phyloP scores from a whole-genome alignment of 495 filamentous ascomycete genomes.

The Rhypophila decipiens region DNA sequence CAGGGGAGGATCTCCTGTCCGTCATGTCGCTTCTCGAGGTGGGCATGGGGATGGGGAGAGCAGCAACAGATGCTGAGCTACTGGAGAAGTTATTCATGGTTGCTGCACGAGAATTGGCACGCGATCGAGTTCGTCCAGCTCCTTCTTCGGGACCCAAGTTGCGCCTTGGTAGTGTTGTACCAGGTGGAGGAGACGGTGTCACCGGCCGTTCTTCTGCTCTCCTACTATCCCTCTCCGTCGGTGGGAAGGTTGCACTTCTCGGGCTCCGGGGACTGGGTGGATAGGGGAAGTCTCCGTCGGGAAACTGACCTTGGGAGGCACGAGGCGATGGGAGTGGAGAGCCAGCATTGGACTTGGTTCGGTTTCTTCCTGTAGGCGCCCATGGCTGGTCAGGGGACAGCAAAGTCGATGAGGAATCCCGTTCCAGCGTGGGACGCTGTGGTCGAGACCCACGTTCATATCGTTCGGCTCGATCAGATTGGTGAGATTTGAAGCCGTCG shows the following conservation, averaged over 20 bases:
- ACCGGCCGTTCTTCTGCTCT: constrained; percentile 23
- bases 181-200: constrained; percentile 21
- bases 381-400: constrained; percentile 11
- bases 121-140: constrained; percentile 10
- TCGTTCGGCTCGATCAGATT: constrained; percentile 8
- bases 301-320: constrained; percentile 1
- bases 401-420: constrained; percentile 7
- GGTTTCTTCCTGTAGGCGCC: not conserved
- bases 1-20: constrained; percentile 18
- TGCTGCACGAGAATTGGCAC: constrained; percentile 16
- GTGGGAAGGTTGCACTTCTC: constrained; percentile 30
- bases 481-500: constrained; percentile 10
- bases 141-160: constrained; percentile 14
- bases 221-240: constrained; percentile 5
- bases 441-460: too few relatives aligned
- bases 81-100: constrained; percentile 14
- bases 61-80: constrained; percentile 2
- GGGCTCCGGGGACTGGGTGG: constrained; percentile 17
- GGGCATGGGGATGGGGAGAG: constrained; percentile 5
- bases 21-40: constrained; percentile 6
- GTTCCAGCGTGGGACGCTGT: constrained; percentile 8
- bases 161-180: too few relatives aligned
- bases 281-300: constrained; percentile 11
- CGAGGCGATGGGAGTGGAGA: constrained; percentile 12
- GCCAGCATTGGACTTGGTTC: constrained; percentile 9